Conservation (phyloP, 371 early-diverging fungal genomes). For the Lichtheimia ramosa region DNA sequence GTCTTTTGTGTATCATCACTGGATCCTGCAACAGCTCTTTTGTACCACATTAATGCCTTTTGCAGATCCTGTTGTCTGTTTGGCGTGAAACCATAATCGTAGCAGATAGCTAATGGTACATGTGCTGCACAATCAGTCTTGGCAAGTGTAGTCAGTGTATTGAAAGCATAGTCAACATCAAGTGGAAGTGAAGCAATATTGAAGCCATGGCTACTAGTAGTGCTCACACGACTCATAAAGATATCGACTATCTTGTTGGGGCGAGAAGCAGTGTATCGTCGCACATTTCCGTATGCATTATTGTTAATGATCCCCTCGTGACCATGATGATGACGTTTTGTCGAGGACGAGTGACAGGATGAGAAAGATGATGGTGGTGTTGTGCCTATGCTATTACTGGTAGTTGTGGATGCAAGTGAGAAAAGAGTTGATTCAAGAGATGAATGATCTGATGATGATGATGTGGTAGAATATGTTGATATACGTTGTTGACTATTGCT, state of each 20-base stretch:
- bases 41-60: conserved; percentile 85
- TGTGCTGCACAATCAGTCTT: neutral
- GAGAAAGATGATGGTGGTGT: conserved; percentile 2
- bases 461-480: neutral
- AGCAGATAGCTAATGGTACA: conserved; percentile 5
- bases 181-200: conserved; percentile 3
- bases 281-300: neutral
- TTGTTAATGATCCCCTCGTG: neutral
- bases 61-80: conserved; percentile 4
- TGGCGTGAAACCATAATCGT: conserved; percentile 7
- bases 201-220: neutral
- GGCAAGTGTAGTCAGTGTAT: neutral
- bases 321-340: neutral
- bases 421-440: conserved; percentile 4
- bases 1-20: neutral
- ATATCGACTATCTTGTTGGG: conserved; percentile 4
- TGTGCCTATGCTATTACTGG: neutral
- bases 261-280: neutral
- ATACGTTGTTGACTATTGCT: neutral
- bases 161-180: neutral
- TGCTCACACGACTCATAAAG: conserved; percentile 7
- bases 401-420: neutral
- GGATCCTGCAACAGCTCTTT: conserved; percentile 74
- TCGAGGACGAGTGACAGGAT: conserved; percentile 5
- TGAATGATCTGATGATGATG: neutral